These are phyloP conservation scores for Tieghemostelium lacteum DNA, from an alignment of 78 protist genomes.

Conservation along the genomic window DNA sequence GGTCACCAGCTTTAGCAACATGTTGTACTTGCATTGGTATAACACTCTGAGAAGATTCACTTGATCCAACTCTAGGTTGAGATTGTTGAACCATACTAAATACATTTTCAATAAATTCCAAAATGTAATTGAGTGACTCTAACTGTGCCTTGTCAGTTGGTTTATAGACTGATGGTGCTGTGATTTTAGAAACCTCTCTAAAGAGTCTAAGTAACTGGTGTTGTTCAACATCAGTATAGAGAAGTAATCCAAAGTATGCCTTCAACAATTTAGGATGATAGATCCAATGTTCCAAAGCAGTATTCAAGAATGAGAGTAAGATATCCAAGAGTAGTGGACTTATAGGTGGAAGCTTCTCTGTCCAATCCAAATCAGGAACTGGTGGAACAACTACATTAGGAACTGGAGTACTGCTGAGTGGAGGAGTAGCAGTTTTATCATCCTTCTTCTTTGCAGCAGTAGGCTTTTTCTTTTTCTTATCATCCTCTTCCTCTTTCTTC, in stretches of 20 bases:
- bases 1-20: background rate
- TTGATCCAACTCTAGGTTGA: background rate
- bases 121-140: constrained; percentile 33
- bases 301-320: background rate
- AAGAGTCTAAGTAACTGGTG: constrained; percentile 27
- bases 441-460: constrained; percentile 2
- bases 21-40: background rate
- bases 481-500: constrained; percentile 9
- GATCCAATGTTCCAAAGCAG: constrained; percentile 37
- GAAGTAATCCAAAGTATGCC: constrained; percentile 49
- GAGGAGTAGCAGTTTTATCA: constrained; percentile 1
- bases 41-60: background rate
- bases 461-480: constrained; percentile 12
- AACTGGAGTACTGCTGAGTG: background rate
- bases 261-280: constrained; percentile 30
- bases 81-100: background rate
- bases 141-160: background rate
- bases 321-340: constrained; percentile 4
- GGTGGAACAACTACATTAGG: background rate
- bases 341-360: constrained; percentile 10
- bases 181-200: constrained; percentile 1
- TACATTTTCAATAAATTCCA: constrained; percentile 36
- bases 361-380: constrained; percentile 32
- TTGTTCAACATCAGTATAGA: constrained; percentile 38
- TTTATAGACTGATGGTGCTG: background rate